Evolutionary conservation across 257 asterid genomes (phyloP).

Genomic region (Cynanchum wilfordii): DNA sequence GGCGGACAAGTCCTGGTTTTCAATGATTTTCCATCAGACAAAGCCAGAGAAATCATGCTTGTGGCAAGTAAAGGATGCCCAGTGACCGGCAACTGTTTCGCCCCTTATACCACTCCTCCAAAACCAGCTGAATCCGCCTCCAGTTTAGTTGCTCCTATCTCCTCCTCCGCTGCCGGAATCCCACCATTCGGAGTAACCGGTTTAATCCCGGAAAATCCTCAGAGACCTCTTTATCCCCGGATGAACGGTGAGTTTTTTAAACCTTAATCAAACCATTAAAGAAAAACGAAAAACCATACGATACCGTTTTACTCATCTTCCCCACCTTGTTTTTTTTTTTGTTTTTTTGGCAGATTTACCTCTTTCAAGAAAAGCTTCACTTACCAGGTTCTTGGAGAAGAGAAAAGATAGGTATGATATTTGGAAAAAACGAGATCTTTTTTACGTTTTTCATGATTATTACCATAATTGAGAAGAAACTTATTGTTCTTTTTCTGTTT

Average conservation of each 20-base stretch:
- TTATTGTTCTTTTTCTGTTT: too few species aligned
- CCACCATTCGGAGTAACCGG: constrained; percentile 10
- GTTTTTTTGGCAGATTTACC: constrained; percentile 30
- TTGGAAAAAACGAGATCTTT: neutral
- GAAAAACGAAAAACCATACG: too few species aligned
- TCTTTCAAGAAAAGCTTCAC: constrained; percentile 36
- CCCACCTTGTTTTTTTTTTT: too few species aligned
- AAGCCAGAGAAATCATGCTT: constrained; percentile 25
- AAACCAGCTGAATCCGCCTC: constrained; percentile 19
- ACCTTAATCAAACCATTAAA: too few species aligned
- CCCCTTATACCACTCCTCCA: neutral
- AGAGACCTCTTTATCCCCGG: constrained; percentile 8
- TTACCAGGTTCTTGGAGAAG: constrained; percentile 42
- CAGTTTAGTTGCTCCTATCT: constrained; percentile 6
- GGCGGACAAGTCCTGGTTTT: constrained; percentile 31
- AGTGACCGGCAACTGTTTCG: neutral
- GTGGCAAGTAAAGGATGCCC: constrained; percentile 21
- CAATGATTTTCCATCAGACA: constrained; percentile 26
- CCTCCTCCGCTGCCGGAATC: neutral
- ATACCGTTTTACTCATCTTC: too few species aligned
- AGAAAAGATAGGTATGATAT: constrained; percentile 40
- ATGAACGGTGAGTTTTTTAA: constrained; percentile 22
- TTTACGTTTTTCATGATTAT: too few species aligned
- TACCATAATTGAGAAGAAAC: too few species aligned
- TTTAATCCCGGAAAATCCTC: constrained; percentile 17